A percentile compares a stretch with the other conserved stretches of the same genome.
phyloP scores from a whole-genome alignment of 495 filamentous ascomycete species.

The Aspergillus sparsus region DNA sequence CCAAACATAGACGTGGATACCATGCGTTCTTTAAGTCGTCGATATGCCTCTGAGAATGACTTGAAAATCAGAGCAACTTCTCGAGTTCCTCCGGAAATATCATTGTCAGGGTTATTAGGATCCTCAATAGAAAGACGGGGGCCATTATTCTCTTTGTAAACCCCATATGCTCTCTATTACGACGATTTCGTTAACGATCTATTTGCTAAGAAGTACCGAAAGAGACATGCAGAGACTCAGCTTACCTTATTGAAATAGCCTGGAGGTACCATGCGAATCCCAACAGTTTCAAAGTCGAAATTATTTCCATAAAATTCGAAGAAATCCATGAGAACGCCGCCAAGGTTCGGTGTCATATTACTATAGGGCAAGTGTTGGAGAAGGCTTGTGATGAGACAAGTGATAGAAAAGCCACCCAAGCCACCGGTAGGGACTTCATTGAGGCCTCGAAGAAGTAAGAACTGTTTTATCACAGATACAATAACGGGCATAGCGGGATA shows the following conservation, averaged over 20 bases:
- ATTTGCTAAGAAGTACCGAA: not conserved
- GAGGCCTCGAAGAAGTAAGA: slow-evolving; percentile 80
- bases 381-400: slow-evolving; percentile 86
- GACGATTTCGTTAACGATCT: slow-evolving; percentile 7
- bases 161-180: slow-evolving; percentile 24
- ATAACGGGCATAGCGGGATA: slow-evolving; percentile 83
- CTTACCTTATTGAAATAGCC: slow-evolving; percentile 72
- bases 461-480: slow-evolving; percentile 87
- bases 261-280: slow-evolving; percentile 74
- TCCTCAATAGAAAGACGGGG: slow-evolving; percentile 76
- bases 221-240: slow-evolving; percentile 7
- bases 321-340: slow-evolving; percentile 79
- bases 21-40: slow-evolving; percentile 60
- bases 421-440: slow-evolving; percentile 91
- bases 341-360: slow-evolving; percentile 65
- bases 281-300: slow-evolving; percentile 65
- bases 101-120: slow-evolving; percentile 79
- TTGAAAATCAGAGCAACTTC: slow-evolving; percentile 62
- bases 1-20: slow-evolving; percentile 29
- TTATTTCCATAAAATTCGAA: slow-evolving; percentile 82
- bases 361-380: slow-evolving; percentile 73
- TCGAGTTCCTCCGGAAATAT: slow-evolving; percentile 79
- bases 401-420: slow-evolving; percentile 91
- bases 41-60: slow-evolving; percentile 64
- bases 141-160: slow-evolving; percentile 40